Base-by-base conservation (phyloP, 2,329 filamentous ascomycete genomes). In the Clonostachys rhizophaga region DNA sequence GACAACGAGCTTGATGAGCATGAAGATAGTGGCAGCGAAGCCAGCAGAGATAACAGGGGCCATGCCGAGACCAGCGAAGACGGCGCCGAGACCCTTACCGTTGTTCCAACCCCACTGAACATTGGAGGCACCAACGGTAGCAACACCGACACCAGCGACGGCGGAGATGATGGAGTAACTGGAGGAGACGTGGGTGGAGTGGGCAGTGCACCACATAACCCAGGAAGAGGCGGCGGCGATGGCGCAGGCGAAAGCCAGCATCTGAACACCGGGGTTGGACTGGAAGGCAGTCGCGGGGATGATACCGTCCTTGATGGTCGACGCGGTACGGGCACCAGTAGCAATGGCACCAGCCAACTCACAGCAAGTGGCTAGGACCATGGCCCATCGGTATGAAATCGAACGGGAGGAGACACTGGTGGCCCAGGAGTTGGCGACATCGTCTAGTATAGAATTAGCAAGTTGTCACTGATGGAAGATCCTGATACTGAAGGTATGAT, bases 341-440 rank as follows among this genome's bases (percentile, higher is more conserved):
- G 65, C 66, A 47, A 77, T 61, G 44, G 74, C 74, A 43, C 75
- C 75, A 39, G 67, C 54, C 50, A 77, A 68, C 54, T 78, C 74
- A 69, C 66, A 33, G 69, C 71, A 16, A 76, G 56, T 42, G 43
- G 81, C 79, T 42, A 86, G 69, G 34, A 84, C 56, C 81, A 86
- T 86, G 53, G 83, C 86, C 67, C 85, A 81, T 55, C 79, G 67
- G 69, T 89, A 87, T 3, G 74, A 69, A 51, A 81, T 63, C 49
- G 80, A 82, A 14, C 78, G 66, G 13, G 80, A 82, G 12, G 79
- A 81, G 45, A 83, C 80, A 52, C 73, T 78, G 47, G 80, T 83
- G 12, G 80, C 80, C 71, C 75, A 84, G 33, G 78, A 70, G 64
- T 84, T 84, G 56, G 80, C 80, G 45, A 84, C 79, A 79, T 83